Evolutionary conservation across 1,284 basidiomycete species (phyloP).

Genomic region (Meira miltonrushii): DNA sequence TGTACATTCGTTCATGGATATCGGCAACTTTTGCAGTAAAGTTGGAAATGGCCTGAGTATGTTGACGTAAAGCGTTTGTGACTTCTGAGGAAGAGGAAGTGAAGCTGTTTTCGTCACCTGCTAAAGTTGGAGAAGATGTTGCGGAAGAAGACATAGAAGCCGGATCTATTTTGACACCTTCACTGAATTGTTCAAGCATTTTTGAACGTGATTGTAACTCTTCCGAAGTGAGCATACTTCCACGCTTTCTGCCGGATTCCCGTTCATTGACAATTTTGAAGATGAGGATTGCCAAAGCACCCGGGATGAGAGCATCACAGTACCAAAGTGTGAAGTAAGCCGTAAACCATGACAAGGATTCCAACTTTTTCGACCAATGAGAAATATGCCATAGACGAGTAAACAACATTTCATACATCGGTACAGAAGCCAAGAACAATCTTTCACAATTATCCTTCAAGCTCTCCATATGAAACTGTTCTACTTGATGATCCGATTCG

Average conservation of each 20-base stretch:
- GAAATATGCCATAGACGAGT: slow-evolving; percentile 16
- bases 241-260: slow-evolving; percentile 9
- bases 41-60: slow-evolving; percentile 13
- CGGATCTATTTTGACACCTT: background rate
- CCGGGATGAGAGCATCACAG: slow-evolving; percentile 18
- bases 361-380: slow-evolving; percentile 22
- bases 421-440: slow-evolving; percentile 14
- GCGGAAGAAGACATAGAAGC: too few species aligned
- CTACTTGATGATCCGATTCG: background rate
- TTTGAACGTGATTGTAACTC: slow-evolving; percentile 8
- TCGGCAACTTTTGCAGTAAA: slow-evolving; percentile 19
- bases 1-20: slow-evolving; percentile 27
- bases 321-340: slow-evolving; percentile 24
- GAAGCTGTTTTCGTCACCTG: background rate
- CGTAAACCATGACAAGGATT: slow-evolving; percentile 15
- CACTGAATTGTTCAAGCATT: background rate
- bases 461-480: slow-evolving; percentile 8
- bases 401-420: slow-evolving; percentile 20
- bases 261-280: slow-evolving; percentile 19
- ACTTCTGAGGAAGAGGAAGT: background rate
- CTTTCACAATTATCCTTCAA: slow-evolving; percentile 13
- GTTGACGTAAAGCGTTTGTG: slow-evolving; percentile 15
- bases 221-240: background rate
- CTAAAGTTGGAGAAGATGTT: background rate
- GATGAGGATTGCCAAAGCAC: slow-evolving; percentile 15